A percentile compares a stretch with the other conserved stretches of the same genome.
These are phyloP conservation scores for Chaetomiaceae sp. DNA, from an alignment of 2,329 filamentous ascomycete species.

Conservation along the genomic window DNA sequence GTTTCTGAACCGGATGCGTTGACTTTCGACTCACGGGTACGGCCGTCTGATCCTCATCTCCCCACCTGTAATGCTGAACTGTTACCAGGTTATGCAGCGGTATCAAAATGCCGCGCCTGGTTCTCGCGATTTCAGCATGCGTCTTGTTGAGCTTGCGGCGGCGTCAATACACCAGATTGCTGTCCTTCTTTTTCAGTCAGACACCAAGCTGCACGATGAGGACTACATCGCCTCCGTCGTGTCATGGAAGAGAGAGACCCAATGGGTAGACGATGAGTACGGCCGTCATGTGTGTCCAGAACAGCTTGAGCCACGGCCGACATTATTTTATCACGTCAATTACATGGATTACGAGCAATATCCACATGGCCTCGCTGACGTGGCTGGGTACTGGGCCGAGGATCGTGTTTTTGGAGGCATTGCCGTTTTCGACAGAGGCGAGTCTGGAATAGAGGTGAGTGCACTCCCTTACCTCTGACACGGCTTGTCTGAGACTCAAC, in stretches of 20 bases:
- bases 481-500: background rate
- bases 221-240: conserved; percentile 4
- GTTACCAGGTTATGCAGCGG: background rate
- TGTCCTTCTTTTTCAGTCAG: background rate
- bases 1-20: background rate
- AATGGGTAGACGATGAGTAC: no score
- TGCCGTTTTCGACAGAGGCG: conserved; percentile 8
- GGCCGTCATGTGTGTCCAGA: no score
- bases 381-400: conserved; percentile 11
- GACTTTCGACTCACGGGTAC: background rate
- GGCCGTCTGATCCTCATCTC: background rate
- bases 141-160: conserved; percentile 6
- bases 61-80: background rate
- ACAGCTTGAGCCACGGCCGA: background rate
- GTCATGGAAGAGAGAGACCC: conserved; percentile 2
- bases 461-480: background rate
- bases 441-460: conserved; percentile 1
- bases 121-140: conserved; percentile 6
- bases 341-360: conserved; percentile 10
- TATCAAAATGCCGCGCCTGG: background rate
- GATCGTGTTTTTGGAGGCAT: conserved; percentile 10
- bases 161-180: conserved; percentile 5
- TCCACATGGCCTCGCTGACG: conserved; percentile 3
- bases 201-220: conserved; percentile 5
- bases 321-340: conserved; percentile 6